Base-by-base conservation (phyloP, 2,329 filamentous ascomycete genomes). In the Blastomyces silverae region DNA sequence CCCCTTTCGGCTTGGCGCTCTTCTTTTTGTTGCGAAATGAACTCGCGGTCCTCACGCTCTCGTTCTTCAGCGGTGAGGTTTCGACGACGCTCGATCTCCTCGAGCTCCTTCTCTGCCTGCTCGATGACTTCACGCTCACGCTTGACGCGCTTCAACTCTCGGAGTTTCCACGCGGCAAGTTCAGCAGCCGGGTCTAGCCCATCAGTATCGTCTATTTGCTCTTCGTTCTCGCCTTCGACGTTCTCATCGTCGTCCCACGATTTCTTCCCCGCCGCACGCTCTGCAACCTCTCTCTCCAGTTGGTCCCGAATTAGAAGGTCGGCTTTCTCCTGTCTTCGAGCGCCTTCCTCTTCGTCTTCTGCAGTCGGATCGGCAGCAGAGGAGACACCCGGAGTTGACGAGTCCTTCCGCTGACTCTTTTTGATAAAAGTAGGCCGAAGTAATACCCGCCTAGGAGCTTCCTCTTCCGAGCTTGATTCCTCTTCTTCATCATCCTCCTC, bases 151-250 rank as follows among this genome's bases (percentile, higher is more conserved):
- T 88, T 89, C 53, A 99, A 83, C 78, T 99, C 94, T 60, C 94
- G 88, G 61, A 99, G 83, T 74, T 93, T 94, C 93, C 94, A 99
- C 0, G 92, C 92, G 7, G 92, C 92, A 67, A 89, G 85, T 76
- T 99, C 94, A 8, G 91, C 92, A 67, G 89, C 92, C 0, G 91
- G 90, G 75, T 97, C 92, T 2, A 92, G 72, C 46, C 87, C 91
- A 74, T 99, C 94, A 1, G 88, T 90, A 71, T 96, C 94, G 76
- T 97, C 91, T 25, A 97, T 88, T 59, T 90, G 89, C 44, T 87
- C 86, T 65, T 86, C 85, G 34, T 85, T 86, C 28, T 84, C 83
- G 5, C 87, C 85, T n/a, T 87, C 84, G 22, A 85, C 83, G 17
- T 87, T 83, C 2, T 87, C 85, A 62, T 82, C 78, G 69, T 91